These are phyloP conservation scores for Phlyctochytrium arcticum DNA, from an alignment of 192 early-diverging fungal genomes.

Conservation along the genomic window DNA sequence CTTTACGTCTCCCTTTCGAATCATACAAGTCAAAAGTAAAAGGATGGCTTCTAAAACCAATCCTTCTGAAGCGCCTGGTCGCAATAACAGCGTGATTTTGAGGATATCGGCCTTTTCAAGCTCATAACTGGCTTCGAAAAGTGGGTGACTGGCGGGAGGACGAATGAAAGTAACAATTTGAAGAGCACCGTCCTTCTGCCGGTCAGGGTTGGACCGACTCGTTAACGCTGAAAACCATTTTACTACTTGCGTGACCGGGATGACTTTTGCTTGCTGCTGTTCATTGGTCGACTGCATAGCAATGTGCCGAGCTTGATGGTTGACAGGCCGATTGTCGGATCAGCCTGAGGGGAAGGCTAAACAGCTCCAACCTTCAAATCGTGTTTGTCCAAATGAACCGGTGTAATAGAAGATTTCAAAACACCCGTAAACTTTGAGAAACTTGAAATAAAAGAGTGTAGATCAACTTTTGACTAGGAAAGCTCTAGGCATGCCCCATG, in stretches of 20 bases:
- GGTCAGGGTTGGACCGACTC: not conserved
- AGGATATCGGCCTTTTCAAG: conserved; percentile 5
- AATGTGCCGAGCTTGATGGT: no score
- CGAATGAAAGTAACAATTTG: conserved; percentile 4
- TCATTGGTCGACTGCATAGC: no score
- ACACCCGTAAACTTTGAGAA: no score
- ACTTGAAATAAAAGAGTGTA: no score
- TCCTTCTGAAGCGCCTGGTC: not conserved
- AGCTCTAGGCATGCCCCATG: no score
- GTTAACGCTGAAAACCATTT: conserved; percentile 8
- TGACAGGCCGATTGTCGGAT: no score
- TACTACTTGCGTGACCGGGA: conserved; percentile 5
- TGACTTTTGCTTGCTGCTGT: no score
- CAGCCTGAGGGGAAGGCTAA: no score
- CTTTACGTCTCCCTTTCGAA: not conserved
- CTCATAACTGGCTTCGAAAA: not conserved
- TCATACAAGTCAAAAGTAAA: not conserved
- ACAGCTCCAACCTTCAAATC: no score
- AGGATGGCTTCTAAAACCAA: not conserved
- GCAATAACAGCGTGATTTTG: conserved; percentile 13
- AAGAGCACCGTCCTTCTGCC: not conserved
- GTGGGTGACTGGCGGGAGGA: not conserved
- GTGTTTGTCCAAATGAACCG: no score
- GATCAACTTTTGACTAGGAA: no score
- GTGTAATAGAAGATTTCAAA: no score